A percentile compares a stretch with the other conserved stretches of the same genome.
phyloP scores from a whole-genome alignment of 345 rosid genomes.

The Anacardium occidentale region DNA sequence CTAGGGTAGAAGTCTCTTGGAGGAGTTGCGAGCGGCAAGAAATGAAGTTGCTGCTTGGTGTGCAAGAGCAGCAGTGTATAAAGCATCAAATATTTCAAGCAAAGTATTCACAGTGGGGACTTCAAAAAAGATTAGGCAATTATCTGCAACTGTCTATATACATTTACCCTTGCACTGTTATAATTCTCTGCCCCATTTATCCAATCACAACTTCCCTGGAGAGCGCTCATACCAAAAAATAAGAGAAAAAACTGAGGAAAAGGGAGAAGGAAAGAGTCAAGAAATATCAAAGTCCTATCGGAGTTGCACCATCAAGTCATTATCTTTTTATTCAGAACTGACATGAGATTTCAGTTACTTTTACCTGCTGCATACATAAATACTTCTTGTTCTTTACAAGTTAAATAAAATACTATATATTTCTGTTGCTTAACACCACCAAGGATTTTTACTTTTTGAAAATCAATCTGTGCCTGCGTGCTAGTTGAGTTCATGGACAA shows the following conservation, averaged over 20 bases:
- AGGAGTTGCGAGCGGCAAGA: conserved; percentile 68
- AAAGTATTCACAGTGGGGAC: conserved; percentile 64
- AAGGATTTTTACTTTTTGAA: no score
- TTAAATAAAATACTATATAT: neutral
- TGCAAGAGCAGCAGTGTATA: conserved; percentile 68
- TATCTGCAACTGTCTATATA: neutral
- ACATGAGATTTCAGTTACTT: neutral
- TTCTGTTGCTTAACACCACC: neutral
- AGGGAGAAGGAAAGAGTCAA: neutral
- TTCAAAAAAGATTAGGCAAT: conserved; percentile 57
- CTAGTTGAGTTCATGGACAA: conserved; percentile 81
- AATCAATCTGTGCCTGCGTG: conserved; percentile 44
- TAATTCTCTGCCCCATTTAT: no score
- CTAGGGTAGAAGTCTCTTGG: conserved; percentile 78
- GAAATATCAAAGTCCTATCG: neutral
- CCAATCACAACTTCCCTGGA: no score
- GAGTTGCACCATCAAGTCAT: neutral
- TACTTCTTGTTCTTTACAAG: neutral
- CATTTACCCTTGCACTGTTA: neutral
- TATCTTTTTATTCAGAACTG: neutral
- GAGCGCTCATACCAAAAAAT: no score
- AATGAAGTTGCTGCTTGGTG: conserved; percentile 72
- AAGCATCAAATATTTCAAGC: conserved; percentile 66
- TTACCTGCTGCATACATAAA: neutral
- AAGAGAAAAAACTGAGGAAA: no score